Evolutionary conservation across 192 early-diverging fungal species (phyloP).

Genomic region (Coemansia sp.): DNA sequence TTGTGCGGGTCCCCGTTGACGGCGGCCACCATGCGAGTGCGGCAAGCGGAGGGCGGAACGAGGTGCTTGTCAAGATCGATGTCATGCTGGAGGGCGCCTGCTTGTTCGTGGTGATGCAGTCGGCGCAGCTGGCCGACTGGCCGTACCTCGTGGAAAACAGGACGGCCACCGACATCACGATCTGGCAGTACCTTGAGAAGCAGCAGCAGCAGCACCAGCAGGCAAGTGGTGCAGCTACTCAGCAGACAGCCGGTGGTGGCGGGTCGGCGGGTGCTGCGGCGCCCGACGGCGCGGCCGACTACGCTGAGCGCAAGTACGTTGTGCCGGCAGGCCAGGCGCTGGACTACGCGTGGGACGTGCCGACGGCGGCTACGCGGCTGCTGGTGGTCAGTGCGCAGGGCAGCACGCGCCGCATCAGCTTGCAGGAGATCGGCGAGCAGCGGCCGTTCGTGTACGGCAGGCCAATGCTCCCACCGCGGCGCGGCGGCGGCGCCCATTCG

Average conservation of each 20-base stretch:
- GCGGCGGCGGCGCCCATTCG: conserved; percentile 10
- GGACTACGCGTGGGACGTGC: conserved; percentile 91
- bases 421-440: conserved; percentile 88
- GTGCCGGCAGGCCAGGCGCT: conserved; percentile 52
- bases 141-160: conserved; percentile 77
- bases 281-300: not conserved
- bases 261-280: not conserved
- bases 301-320: conserved; percentile 22
- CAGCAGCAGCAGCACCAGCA: not conserved
- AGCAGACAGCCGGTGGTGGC: not conserved
- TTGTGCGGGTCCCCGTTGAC: conserved; percentile 68
- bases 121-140: conserved; percentile 74
- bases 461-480: conserved; percentile 20
- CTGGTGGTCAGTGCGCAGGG: conserved; percentile 78
- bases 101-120: conserved; percentile 81
- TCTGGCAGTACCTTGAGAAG: conserved; percentile 68
- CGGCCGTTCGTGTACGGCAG: conserved; percentile 78
- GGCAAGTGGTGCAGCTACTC: not conserved
- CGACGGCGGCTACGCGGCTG: conserved; percentile 68
- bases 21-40: conserved; percentile 54
- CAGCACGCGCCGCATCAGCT: conserved; percentile 72
- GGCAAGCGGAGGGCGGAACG: conserved; percentile 15
- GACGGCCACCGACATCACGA: conserved; percentile 58
- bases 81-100: conserved; percentile 88
- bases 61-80: conserved; percentile 72